Conservation (phyloP, 2,329 filamentous ascomycete species). For the Harringtonia aguacate region DNA sequence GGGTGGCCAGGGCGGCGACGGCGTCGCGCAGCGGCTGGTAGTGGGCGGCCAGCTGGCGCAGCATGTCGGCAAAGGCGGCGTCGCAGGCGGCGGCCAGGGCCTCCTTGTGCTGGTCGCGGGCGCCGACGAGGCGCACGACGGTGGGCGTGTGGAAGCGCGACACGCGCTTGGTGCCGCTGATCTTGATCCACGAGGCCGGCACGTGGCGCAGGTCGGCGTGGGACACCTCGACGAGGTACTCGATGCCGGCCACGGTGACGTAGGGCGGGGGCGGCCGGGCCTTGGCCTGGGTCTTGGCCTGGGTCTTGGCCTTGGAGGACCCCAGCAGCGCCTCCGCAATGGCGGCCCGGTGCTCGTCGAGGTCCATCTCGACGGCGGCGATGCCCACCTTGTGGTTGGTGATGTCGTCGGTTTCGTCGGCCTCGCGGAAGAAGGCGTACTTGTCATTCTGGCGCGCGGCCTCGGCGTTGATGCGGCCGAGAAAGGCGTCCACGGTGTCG, state of each 20-base stretch:
- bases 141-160: slow-evolving; percentile 93
- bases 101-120: slow-evolving; percentile 92
- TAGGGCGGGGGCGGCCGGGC: slow-evolving; percentile 58
- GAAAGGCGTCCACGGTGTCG: slow-evolving; percentile 58
- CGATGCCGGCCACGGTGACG: slow-evolving; percentile 77
- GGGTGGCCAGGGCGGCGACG: slow-evolving; percentile 70
- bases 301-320: no score
- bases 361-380: slow-evolving; percentile 79
- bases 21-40: slow-evolving; percentile 88
- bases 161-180: slow-evolving; percentile 85
- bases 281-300: slow-evolving; percentile 46
- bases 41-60: slow-evolving; percentile 64
- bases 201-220: slow-evolving; percentile 76
- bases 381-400: slow-evolving; percentile 84
- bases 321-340: slow-evolving; percentile 58
- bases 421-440: slow-evolving; percentile 83
- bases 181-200: slow-evolving; percentile 89
- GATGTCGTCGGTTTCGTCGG: slow-evolving; percentile 81
- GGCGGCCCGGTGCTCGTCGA: slow-evolving; percentile 62
- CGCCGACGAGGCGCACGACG: slow-evolving; percentile 69
- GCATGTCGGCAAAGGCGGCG: slow-evolving; percentile 61
- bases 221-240: slow-evolving; percentile 86
- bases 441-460: slow-evolving; percentile 85
- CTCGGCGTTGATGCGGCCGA: slow-evolving; percentile 76
- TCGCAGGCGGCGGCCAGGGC: slow-evolving; percentile 87